Evolutionary conservation across 768 basidiomycete species (phyloP), one percentile per base, ranked within the genome.

Genomic region (Favolaschia claudopus): DNA sequence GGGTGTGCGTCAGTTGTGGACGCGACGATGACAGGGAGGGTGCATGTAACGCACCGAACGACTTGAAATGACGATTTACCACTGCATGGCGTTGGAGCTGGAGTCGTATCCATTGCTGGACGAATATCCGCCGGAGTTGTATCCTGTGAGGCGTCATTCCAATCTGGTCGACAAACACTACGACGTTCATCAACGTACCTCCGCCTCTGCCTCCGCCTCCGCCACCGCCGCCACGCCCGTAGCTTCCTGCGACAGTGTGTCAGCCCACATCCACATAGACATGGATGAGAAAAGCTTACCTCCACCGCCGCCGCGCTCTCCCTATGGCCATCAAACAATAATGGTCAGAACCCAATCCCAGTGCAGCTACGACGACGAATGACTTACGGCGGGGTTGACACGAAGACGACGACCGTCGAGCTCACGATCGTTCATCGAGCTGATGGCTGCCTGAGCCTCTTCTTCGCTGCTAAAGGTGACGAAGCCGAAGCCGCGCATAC

Each of bases 401-500:
- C 94, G 93, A 70, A 99, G 86, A 60, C 90, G 83, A 61, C 96
- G 86, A 42, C 96, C 95, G 75, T 98, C 96, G 65, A 98, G 87
- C 66, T 96, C 93, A 63, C 88, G 85, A 69, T 96, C 96, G 79
- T 97, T 89, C 74, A 96, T 78, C 29, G 72, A 78, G 39, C 47
- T 58, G 73, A 97, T 96, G 45, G 96, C 95, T 62, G 79, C 79
- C 19, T 90, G 77, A 40, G 96, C 96, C 74, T 96, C 93, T 22
- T 74, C 67, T 14, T 67, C 43, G 47, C 73, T 72, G 66, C 79
- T 74, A 75, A 81, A 95, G 55, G 92, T 95, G 64, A 98, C 95
- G 78, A 97, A 98, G 58, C 96, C 96, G 76, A 98, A 98, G 70
- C 96, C 96, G 72, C 96, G 90, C 61, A 92, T 94, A 71, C 95